Evolutionary conservation across 202 grass and related monocot species (phyloP).

Genomic region (Schoenoplectus tabernaemontani): DNA sequence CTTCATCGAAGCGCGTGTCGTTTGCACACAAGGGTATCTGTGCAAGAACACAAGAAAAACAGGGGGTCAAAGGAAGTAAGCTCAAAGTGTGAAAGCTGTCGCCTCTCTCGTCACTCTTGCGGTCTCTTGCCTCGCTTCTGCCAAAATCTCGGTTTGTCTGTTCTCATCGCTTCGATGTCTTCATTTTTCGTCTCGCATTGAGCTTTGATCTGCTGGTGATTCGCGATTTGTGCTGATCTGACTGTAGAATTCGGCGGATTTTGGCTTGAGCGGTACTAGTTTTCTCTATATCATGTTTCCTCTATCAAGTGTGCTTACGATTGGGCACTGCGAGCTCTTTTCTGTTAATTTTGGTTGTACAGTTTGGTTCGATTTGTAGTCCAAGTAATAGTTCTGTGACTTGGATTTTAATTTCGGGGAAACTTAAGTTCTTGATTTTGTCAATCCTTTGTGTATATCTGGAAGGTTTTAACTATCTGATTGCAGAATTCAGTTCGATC

Average conservation of each 20-base stretch:
- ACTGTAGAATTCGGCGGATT: background rate
- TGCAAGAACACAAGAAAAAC: conserved; percentile 14
- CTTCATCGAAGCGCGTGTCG: background rate
- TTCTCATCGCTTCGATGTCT: conserved; percentile 1
- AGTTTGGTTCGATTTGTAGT: conserved; percentile 17
- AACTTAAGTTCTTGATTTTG: background rate
- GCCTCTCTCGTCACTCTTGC: background rate
- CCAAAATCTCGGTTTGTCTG: background rate
- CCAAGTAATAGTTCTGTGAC: background rate
- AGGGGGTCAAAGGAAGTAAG: conserved; percentile 20
- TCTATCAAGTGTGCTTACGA: background rate
- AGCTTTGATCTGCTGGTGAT: conserved; percentile 16
- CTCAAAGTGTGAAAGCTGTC: conserved; percentile 3
- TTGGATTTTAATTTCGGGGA: conserved; percentile 3
- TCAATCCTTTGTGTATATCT: background rate
- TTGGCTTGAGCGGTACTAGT: background rate
- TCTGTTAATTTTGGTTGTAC: background rate
- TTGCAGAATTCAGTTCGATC: conserved; percentile 13
- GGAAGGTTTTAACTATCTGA: background rate
- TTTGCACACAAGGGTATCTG: background rate
- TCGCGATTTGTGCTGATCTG: conserved; percentile 1
- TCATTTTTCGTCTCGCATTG: background rate
- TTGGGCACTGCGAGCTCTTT: background rate
- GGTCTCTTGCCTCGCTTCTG: background rate
- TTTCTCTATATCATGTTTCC: background rate